A percentile compares a stretch with the other conserved stretches of the same genome.
These are phyloP conservation scores for Cercis canadensis DNA, from an alignment of 306 rosid species.

Conservation along the genomic window DNA sequence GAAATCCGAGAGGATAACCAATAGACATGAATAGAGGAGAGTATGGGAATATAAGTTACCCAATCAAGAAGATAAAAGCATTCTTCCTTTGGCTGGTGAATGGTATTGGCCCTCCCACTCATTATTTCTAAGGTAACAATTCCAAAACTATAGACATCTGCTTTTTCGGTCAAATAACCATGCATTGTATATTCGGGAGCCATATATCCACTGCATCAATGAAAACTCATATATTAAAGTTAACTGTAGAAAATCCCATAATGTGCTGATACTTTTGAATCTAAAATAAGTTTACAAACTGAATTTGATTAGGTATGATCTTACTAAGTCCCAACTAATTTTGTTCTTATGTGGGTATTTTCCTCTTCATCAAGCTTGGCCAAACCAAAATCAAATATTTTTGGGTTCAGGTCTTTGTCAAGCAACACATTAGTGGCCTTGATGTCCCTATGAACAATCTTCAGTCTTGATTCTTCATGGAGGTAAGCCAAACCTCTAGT, in stretches of 20 bases:
- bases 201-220: slow-evolving; percentile 32
- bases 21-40: neutral
- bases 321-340: slow-evolving; percentile 54
- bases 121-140: slow-evolving; percentile 50
- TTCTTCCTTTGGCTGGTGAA: slow-evolving; percentile 35
- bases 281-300: no score
- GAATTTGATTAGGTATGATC: neutral
- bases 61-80: slow-evolving; percentile 49
- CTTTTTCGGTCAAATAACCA: slow-evolving; percentile 58
- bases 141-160: slow-evolving; percentile 60
- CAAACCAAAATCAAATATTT: slow-evolving; percentile 65
- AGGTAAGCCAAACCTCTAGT: slow-evolving; percentile 64
- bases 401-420: slow-evolving; percentile 51
- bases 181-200: slow-evolving; percentile 50
- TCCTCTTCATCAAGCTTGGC: slow-evolving; percentile 66
- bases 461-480: slow-evolving; percentile 73
- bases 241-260: no score
- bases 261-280: neutral
- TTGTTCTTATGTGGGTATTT: slow-evolving; percentile 58
- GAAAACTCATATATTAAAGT: no score
- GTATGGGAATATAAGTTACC: slow-evolving; percentile 27
- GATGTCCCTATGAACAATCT: slow-evolving; percentile 71
- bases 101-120: slow-evolving; percentile 52
- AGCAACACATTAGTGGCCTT: slow-evolving; percentile 62
- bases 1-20: no score